Evolutionary conservation across 1,284 basidiomycete genomes (phyloP), one percentile per base, ranked within the genome.

Genomic region (Mycena citricolor): DNA sequence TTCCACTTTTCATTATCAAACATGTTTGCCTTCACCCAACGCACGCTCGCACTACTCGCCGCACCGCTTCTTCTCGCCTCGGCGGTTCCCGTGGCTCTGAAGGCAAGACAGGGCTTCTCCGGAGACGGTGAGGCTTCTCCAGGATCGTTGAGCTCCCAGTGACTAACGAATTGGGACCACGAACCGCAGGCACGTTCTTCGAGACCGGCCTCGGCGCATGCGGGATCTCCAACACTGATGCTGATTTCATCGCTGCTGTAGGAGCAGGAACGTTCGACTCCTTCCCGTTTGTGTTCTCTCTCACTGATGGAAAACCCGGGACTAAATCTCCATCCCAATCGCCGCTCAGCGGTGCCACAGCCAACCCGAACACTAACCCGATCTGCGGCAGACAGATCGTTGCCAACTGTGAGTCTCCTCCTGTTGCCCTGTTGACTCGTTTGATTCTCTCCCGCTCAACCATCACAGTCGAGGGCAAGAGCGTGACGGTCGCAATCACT

Each of bases 391-490:
- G 29, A 16, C 29, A 33, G 8, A 42, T 42, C 39, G 5, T 32
- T 17, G 28, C 34, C 19, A 33, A 7, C 22, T 30, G 20, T 10
- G 11, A 20, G 4, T 5, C 31, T 6, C 21, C n/a, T 17, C 31
- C 23, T 24, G 39, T 16, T 4, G 29, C 13, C 4, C 8, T 20
- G 8, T 10, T 33, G 24, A 42, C 16, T 24, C 32, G 11, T 16
- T 4, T 16, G 17, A 14, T 12, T 32, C 46, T 39, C n/a, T 30
- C 29, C 29, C 47, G 17, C 42, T 24, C 28, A 25, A 43, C 12
- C 26, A 21, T 51, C n/a, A 37, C 44, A 84, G 83, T 77, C 57
- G 21, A 69, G 35, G 79, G 78, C 52, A 75, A 74, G 22, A 61
- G 57, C 3, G 11, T 26, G 5, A 20, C 22, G 4, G 39, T 32